These are phyloP conservation scores for Exobasidium rhododendri DNA, from an alignment of 1,284 basidiomycete species.

Conservation along the genomic window DNA sequence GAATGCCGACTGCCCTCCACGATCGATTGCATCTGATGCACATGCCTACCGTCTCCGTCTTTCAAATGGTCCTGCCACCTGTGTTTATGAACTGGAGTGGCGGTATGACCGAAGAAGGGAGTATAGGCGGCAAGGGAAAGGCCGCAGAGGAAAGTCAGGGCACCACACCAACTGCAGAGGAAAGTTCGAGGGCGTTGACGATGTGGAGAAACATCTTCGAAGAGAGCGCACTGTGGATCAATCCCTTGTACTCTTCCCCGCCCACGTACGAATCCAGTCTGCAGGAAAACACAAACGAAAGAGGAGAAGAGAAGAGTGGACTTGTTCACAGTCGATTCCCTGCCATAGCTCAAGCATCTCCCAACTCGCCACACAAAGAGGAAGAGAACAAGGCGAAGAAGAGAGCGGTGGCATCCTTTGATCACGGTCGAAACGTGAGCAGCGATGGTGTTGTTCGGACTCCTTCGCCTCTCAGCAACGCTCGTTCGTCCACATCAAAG, in stretches of 20 bases:
- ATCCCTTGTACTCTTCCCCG: slow-evolving; percentile 31
- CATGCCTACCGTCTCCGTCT: slow-evolving; percentile 34
- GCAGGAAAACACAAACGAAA: neutral
- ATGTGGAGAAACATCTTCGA: slow-evolving; percentile 43
- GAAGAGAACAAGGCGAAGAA: neutral
- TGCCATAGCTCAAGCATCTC: slow-evolving; percentile 11
- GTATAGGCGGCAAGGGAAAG: neutral
- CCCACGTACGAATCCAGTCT: slow-evolving; percentile 31
- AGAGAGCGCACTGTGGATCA: slow-evolving; percentile 37
- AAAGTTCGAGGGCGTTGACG: slow-evolving; percentile 20
- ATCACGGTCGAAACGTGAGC: slow-evolving; percentile 16
- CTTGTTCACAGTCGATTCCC: slow-evolving; percentile 8
- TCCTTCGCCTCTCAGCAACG: neutral
- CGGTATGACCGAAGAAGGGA: slow-evolving; percentile 9
- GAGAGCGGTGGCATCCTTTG: neutral
- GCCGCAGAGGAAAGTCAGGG: neutral
- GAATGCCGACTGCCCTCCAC: slow-evolving; percentile 12
- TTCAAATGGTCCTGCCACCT: slow-evolving; percentile 32
- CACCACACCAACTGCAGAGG: slow-evolving; percentile 6
- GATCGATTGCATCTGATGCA: slow-evolving; percentile 9
- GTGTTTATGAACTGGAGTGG: slow-evolving; percentile 30
- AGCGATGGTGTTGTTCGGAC: neutral
- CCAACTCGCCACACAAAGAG: neutral
- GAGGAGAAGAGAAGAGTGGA: slow-evolving; percentile 1
- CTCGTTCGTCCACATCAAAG: slow-evolving; percentile 36